These are phyloP conservation scores for Yamadazyma dushanensis DNA, from an alignment of 1,139 yeast species.

Conservation along the genomic window DNA sequence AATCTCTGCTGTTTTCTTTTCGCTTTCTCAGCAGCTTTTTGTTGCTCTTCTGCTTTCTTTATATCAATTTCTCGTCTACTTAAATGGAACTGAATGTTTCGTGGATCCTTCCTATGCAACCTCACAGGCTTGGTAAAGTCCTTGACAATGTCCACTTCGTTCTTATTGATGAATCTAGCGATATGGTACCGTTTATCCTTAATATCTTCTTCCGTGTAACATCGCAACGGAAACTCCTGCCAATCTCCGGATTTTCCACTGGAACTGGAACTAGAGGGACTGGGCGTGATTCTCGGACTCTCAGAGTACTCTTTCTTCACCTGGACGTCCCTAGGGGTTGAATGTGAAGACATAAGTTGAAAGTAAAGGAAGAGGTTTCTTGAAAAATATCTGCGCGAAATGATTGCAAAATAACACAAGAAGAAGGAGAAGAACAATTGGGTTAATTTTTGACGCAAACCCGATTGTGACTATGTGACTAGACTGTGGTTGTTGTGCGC, in stretches of 20 bases:
- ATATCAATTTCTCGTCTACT: conserved; percentile 62
- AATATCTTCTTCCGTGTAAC: conserved; percentile 71
- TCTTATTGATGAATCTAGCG: conserved; percentile 74
- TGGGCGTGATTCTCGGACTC: conserved; percentile 3
- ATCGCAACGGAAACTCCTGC: conserved; percentile 71
- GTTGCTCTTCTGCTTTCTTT: conserved; percentile 49
- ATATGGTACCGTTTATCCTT: conserved; percentile 78
- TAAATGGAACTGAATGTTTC: conserved; percentile 82
- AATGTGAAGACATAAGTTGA: conserved; percentile 3
- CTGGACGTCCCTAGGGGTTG: conserved; percentile 8
- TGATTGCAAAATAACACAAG: conserved; percentile 1
- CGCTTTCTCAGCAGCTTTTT: conserved; percentile 27
- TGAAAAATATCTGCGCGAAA: not conserved
- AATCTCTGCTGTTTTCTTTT: conserved; percentile 20
- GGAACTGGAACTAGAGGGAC: not conserved
- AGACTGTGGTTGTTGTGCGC: no score
- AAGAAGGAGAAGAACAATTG: no score
- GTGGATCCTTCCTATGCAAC: conserved; percentile 88
- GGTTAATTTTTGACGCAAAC: no score
- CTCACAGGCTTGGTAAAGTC: conserved; percentile 82
- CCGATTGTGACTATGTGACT: no score
- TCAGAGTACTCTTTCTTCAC: conserved; percentile 5
- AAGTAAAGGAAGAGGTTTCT: not conserved
- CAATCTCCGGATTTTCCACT: conserved; percentile 27
- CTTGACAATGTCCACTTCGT: conserved; percentile 65